Percentiles rank a stretch among this genome's conserved stretches.
These are phyloP conservation scores for Breviolum minutum DNA, from an alignment of 73 alveolate genomes.

Conservation along the genomic window DNA sequence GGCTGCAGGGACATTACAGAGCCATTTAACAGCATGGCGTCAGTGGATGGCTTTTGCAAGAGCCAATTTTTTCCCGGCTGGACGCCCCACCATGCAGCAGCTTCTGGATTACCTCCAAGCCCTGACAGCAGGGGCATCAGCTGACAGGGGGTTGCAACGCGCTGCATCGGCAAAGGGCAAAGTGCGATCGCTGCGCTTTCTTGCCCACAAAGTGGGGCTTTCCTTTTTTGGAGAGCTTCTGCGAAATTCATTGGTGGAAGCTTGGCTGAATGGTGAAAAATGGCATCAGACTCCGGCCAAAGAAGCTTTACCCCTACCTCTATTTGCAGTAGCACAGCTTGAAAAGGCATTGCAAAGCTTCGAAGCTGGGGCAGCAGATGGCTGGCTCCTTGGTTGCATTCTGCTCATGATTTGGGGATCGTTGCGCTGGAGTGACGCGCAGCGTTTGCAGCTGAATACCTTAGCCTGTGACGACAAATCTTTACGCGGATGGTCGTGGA, in stretches of 20 bases:
- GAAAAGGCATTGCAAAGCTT: not conserved
- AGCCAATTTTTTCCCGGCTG: not conserved
- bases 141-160: conserved; percentile 37
- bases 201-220: not conserved
- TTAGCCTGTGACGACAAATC: not conserved
- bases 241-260: not conserved
- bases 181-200: not conserved
- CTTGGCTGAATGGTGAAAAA: not conserved
- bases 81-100: not conserved
- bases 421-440: conserved; percentile 13
- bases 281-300: not conserved
- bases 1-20: not conserved
- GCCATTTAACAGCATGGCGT: not conserved
- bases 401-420: conserved; percentile 5
- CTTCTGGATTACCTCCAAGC: not conserved
- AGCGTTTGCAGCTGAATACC: not conserved
- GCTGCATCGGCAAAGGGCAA: not conserved
- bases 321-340: not conserved
- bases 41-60: not conserved
- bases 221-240: not conserved
- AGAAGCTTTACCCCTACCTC: conserved; percentile 18
- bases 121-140: not conserved
- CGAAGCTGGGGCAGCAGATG: not conserved
- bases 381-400: not conserved
- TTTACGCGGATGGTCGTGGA: not conserved